These are phyloP conservation scores for Sarocladium kiliense DNA, from an alignment of 2,329 filamentous ascomycete genomes.

Conservation along the genomic window DNA sequence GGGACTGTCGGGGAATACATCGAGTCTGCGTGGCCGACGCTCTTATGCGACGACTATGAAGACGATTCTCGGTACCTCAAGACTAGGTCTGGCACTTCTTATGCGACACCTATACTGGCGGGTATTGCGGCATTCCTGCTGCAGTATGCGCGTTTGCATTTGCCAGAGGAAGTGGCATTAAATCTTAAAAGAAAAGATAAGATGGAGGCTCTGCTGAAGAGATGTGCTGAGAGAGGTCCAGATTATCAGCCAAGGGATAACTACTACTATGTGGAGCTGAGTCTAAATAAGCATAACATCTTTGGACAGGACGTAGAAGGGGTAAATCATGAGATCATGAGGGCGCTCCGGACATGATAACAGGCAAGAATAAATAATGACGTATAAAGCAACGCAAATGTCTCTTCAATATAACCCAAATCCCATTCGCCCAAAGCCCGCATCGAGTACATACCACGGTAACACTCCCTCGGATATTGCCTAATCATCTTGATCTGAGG, in stretches of 20 bases:
- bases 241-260: neutral
- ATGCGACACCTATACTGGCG: conserved; percentile 13
- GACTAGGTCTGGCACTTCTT: conserved; percentile 13
- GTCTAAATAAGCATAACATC: neutral
- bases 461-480: no score
- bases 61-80: neutral
- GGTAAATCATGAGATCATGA: neutral
- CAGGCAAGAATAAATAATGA: no score
- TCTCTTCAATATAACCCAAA: no score
- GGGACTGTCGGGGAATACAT: conserved; percentile 12
- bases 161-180: neutral
- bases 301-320: neutral
- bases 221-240: neutral
- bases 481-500: no score
- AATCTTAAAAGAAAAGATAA: conserved; percentile 3
- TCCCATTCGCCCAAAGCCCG: no score
- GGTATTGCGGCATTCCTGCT: conserved; percentile 14
- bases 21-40: conserved; percentile 11
- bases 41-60: neutral
- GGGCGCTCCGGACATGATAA: neutral
- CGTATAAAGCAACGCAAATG: no score
- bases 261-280: neutral
- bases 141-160: conserved; percentile 3
- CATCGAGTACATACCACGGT: no score
- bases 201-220: conserved; percentile 10